These are phyloP conservation scores for Salisapilia sapeloensis DNA, from an alignment of 352 stramenopile genomes.

Conservation along the genomic window DNA sequence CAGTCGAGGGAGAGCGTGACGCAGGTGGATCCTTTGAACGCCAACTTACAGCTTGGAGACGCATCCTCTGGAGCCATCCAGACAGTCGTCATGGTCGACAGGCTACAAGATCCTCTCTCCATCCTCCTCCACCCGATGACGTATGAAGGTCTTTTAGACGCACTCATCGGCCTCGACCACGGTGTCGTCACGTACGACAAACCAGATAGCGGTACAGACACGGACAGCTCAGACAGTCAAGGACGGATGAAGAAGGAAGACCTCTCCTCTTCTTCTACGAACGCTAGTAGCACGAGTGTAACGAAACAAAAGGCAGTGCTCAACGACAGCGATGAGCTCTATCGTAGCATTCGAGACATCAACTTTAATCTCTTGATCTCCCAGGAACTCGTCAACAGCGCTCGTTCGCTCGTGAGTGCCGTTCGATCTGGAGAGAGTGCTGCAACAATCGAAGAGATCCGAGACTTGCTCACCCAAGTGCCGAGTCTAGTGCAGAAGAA, in stretches of 20 bases:
- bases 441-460: conserved; percentile 20
- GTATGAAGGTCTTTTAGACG: conserved; percentile 67
- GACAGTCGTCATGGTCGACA: conserved; percentile 49
- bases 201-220: conserved; percentile 3
- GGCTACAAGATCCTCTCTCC: conserved; percentile 62
- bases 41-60: background rate
- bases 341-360: conserved; percentile 48
- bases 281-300: conserved; percentile 3
- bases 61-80: conserved; percentile 9
- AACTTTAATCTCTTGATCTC: conserved; percentile 66
- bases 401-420: conserved; percentile 28
- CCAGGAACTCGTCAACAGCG: conserved; percentile 21
- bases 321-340: conserved; percentile 54
- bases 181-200: conserved; percentile 45
- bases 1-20: background rate
- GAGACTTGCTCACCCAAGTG: conserved; percentile 32
- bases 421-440: conserved; percentile 7
- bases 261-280: background rate
- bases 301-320: conserved; percentile 34
- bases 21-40: conserved; percentile 1
- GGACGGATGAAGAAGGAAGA: background rate
- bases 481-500: conserved; percentile 66
- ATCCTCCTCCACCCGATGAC: conserved; percentile 74
- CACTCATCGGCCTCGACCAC: conserved; percentile 53
- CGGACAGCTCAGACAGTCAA: conserved; percentile 1